Percentiles rank a stretch among this genome's conserved stretches.
Evolutionary conservation across 2,329 filamentous ascomycete species (phyloP).

Genomic region (Seiridium cupressi): DNA sequence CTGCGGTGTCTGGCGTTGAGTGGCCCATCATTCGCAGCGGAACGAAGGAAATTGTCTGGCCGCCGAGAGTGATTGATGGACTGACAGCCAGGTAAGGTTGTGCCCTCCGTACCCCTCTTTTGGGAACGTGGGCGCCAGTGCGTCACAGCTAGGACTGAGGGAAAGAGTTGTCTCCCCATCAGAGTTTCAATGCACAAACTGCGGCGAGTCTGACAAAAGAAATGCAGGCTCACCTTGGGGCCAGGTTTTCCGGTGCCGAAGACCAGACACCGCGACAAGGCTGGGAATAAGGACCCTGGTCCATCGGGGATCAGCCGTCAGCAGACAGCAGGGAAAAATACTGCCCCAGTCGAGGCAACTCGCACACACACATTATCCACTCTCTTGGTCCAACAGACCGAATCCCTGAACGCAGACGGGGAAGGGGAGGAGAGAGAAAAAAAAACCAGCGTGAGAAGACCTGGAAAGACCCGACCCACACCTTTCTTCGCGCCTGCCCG

Average conservation of each 20-base stretch:
- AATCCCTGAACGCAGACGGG: background rate
- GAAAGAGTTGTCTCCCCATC: background rate
- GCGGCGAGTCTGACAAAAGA: background rate
- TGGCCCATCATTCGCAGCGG: background rate
- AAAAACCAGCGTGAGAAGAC: background rate
- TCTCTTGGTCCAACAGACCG: too few relatives aligned
- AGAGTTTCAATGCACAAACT: background rate
- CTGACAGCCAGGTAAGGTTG: background rate
- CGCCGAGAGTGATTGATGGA: background rate
- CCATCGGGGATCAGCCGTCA: too few relatives aligned
- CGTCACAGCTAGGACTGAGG: too few relatives aligned
- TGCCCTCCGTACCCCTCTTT: background rate
- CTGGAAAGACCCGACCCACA: constrained; percentile 2
- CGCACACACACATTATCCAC: too few relatives aligned
- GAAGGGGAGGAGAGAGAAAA: background rate
- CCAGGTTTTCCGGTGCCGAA: background rate
- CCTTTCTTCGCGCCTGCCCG: constrained; percentile 15
- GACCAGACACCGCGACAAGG: background rate
- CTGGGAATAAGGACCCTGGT: background rate
- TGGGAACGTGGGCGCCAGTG: background rate
- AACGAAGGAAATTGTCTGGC: background rate
- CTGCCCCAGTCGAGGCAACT: too few relatives aligned
- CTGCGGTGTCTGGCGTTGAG: constrained; percentile 2
- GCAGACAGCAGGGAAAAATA: too few relatives aligned
- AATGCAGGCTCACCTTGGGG: background rate